Percentiles rank a stretch among this genome's conserved stretches.
Conservation (phyloP, 1,284 basidiomycete genomes). For the Malassezia dermatis region DNA sequence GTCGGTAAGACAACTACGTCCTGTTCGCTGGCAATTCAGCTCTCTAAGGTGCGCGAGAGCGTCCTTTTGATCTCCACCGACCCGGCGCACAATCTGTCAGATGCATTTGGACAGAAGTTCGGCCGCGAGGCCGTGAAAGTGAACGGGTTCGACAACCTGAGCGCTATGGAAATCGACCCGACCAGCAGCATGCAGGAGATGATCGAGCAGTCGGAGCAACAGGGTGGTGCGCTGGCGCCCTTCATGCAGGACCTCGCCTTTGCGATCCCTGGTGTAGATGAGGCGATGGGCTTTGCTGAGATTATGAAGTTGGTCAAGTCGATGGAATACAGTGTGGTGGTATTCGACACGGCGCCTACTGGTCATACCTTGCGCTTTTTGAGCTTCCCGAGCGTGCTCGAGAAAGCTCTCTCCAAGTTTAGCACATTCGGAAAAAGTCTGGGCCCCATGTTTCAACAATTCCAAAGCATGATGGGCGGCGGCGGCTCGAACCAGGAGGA, state of each 20-base stretch:
- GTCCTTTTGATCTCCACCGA: conserved; percentile 64
- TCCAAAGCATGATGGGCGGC: conserved; percentile 73
- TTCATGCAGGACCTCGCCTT: conserved; percentile 99
- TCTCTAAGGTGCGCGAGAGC: conserved; percentile 38
- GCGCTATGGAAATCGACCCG: conserved; percentile 98
- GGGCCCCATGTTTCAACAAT: conserved; percentile 79
- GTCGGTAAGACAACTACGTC: conserved; percentile 48
- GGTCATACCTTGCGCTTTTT: conserved; percentile 96
- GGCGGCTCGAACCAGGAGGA: conserved; percentile 57
- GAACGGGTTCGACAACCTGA: conserved; percentile 93
- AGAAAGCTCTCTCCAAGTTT: conserved; percentile 92
- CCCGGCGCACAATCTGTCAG: conserved; percentile 95
- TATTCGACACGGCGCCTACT: conserved; percentile 97
- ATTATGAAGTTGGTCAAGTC: conserved; percentile 99
- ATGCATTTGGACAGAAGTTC: conserved; percentile 98
- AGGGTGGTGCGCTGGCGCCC: conserved; percentile 74
- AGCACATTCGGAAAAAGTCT: conserved; percentile 81
- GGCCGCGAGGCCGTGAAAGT: conserved; percentile 98
- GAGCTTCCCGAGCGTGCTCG: conserved; percentile 91
- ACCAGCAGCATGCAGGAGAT: conserved; percentile 95
- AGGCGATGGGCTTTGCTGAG: conserved; percentile 99
- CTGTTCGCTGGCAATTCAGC: conserved; percentile 43
- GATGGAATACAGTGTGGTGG: conserved; percentile 99
- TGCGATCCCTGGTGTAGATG: conserved; percentile 96
- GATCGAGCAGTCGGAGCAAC: conserved; percentile 88